Conservation (phyloP, 208 protist species). For the Acanthamoeba triangularis region DNA sequence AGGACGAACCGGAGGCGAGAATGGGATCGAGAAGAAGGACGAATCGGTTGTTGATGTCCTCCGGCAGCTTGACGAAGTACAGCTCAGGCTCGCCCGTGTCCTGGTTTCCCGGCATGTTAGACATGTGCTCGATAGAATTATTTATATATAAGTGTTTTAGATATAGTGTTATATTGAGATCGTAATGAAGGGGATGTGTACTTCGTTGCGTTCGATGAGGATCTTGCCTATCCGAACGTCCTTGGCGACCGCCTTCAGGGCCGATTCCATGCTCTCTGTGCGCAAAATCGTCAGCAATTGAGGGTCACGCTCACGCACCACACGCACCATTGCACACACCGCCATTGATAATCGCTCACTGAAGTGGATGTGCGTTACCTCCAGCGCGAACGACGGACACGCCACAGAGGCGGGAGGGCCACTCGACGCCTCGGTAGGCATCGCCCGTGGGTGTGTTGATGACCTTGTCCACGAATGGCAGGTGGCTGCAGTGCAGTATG, state of each 20-base stretch:
- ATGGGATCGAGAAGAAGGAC: constrained; percentile 98
- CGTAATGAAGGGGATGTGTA: too few relatives aligned
- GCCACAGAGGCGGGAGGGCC: constrained; percentile 90
- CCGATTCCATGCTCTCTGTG: constrained; percentile 96
- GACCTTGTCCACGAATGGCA: constrained; percentile 92
- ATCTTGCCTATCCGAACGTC: constrained; percentile 98
- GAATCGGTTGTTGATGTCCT: constrained; percentile 88
- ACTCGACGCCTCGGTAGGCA: constrained; percentile 84
- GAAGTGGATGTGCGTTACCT: background rate
- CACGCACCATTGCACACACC: background rate
- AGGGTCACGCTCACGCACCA: too few relatives aligned
- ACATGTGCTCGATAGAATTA: too few relatives aligned
- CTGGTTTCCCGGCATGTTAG: background rate
- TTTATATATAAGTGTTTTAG: too few relatives aligned
- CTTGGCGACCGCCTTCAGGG: constrained; percentile 95
- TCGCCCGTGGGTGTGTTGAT: constrained; percentile 96
- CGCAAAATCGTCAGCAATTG: background rate
- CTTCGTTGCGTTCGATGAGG: constrained; percentile 98
- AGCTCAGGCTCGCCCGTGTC: constrained; percentile 93
- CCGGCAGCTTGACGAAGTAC: constrained; percentile 97
- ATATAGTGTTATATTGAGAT: too few relatives aligned
- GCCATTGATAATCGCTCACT: too few relatives aligned
- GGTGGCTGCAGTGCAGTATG: too few relatives aligned
- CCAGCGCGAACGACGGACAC: constrained; percentile 98
- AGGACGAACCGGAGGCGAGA: constrained; percentile 92